Conservation (phyloP, 2,329 filamentous ascomycete genomes). For the Pseudophaeomoniella oleicola region DNA sequence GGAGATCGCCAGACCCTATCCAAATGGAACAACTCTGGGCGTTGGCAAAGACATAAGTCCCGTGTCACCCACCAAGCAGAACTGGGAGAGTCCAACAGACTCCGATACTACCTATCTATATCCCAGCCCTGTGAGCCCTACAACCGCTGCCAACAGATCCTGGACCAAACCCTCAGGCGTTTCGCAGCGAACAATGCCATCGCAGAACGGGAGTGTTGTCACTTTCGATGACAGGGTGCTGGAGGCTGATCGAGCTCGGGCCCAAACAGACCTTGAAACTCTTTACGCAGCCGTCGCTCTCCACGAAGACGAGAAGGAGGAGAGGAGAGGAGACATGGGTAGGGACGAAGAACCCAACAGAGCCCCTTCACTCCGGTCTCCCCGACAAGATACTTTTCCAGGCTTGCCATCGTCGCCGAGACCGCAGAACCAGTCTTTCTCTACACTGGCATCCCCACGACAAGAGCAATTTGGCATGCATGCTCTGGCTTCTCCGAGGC, state of each 20-base stretch:
- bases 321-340: slow-evolving; percentile 10
- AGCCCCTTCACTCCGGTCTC: not conserved
- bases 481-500: not conserved
- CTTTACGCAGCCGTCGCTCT: slow-evolving; percentile 89
- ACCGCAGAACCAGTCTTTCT: slow-evolving; percentile 6
- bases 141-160: slow-evolving; percentile 5
- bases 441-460: slow-evolving; percentile 14
- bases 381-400: not conserved
- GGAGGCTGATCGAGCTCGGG: slow-evolving; percentile 56
- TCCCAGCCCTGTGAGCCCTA: slow-evolving; percentile 20
- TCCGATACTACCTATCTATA: slow-evolving; percentile 5
- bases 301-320: slow-evolving; percentile 49
- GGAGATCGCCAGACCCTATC: slow-evolving; percentile 39
- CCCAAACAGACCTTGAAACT: slow-evolving; percentile 72
- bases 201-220: slow-evolving; percentile 10
- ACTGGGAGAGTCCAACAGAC: slow-evolving; percentile 2
- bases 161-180: not conserved
- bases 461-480: not conserved
- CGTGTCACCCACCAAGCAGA: slow-evolving; percentile 13
- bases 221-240: slow-evolving; percentile 68
- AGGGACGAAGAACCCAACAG: slow-evolving; percentile 4
- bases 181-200: slow-evolving; percentile 8
- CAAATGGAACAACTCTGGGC: slow-evolving; percentile 6
- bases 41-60: slow-evolving; percentile 15
- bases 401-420: not conserved